A percentile compares a stretch with the other conserved stretches of the same genome.
Conservation (phyloP, 495 filamentous ascomycete genomes). For the Aspergillus incahuasiensis region DNA sequence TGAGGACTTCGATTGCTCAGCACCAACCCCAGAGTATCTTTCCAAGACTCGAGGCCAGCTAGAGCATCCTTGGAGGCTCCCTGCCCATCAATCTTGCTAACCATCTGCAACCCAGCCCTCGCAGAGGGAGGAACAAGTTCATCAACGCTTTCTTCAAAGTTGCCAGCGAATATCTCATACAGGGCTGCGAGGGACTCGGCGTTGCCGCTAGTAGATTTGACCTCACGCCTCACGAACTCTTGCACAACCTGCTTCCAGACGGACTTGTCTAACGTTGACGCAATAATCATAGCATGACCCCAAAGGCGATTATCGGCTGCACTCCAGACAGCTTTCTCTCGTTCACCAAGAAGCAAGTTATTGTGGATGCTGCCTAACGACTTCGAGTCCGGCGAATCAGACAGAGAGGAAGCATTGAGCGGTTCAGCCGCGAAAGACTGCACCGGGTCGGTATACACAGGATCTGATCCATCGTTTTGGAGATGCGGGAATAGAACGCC, state of each 20-base stretch:
- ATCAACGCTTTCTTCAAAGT: constrained; percentile 90
- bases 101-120: constrained; percentile 83
- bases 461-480: constrained; percentile 32
- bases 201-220: constrained; percentile 69
- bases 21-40: constrained; percentile 80
- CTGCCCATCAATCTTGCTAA: constrained; percentile 60
- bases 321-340: constrained; percentile 88
- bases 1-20: constrained; percentile 79
- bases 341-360: constrained; percentile 70
- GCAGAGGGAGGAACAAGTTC: constrained; percentile 95
- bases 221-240: constrained; percentile 89
- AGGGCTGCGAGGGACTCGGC: constrained; percentile 82
- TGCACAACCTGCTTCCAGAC: constrained; percentile 91
- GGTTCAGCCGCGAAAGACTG: constrained; percentile 27
- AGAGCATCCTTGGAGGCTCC: constrained; percentile 66
- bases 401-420: constrained; percentile 25
- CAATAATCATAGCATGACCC: constrained; percentile 92
- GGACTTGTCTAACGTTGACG: constrained; percentile 63
- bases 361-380: constrained; percentile 66
- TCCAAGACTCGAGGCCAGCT: constrained; percentile 88
- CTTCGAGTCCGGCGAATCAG: constrained; percentile 62
- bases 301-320: constrained; percentile 92
- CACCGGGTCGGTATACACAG: constrained; percentile 17
- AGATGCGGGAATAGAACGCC: constrained; percentile 65
- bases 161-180: constrained; percentile 90